Evolutionary conservation across 805 yeast genomes (phyloP), one percentile per base, ranked within the genome.

Genomic region (Lipomyces oligophaga): DNA sequence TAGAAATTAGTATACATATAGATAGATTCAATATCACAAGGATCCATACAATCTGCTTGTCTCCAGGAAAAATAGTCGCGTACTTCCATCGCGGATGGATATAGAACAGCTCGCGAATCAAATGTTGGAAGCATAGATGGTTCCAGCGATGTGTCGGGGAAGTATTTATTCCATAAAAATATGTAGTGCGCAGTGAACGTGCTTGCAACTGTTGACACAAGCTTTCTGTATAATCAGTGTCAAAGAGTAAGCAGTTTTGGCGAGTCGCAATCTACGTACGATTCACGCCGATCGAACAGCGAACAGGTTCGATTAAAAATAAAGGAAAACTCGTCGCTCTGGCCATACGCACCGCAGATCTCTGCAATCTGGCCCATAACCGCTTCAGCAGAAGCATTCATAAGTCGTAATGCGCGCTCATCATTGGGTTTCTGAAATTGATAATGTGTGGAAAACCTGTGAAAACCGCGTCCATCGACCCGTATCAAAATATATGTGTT

Each of bases 401-500:
- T 88, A 50, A 88, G 76, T 1, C 70, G 67, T 26, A 93, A 65
- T 0, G 97, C 97, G 20, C 79, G 63, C 22, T 65, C 51, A 66
- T 93, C 98, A 61, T 93, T 93, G 2, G 98, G 98, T 62, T 93
- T 93, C 1, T 65, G 77, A 64, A 93, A 90, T 2, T 77, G 66
- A 64, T 93, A 93, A 47, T 69, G 67, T 30, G 74, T 74, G 2
- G 95, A 80, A 58, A 93, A 83, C 52, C 61, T 60, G 67, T 93
- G 98, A 63, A 93, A 93, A 20, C 96, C 95, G 54, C 93, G 77
- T 1, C 98, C 98, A 61, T 93, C 98, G 0, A 93, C 79, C 34
- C 98, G 73, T 2, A 93, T 77, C 7, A 93, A 82, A 6, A 93
- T 80, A 65, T 81, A 81, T 0, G 94, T 79, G 47, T 86, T 83